Percentiles rank a stretch among this genome's conserved stretches.
phyloP scores from a whole-genome alignment of 495 filamentous ascomycete species.

The Aspergillus indologenus region DNA sequence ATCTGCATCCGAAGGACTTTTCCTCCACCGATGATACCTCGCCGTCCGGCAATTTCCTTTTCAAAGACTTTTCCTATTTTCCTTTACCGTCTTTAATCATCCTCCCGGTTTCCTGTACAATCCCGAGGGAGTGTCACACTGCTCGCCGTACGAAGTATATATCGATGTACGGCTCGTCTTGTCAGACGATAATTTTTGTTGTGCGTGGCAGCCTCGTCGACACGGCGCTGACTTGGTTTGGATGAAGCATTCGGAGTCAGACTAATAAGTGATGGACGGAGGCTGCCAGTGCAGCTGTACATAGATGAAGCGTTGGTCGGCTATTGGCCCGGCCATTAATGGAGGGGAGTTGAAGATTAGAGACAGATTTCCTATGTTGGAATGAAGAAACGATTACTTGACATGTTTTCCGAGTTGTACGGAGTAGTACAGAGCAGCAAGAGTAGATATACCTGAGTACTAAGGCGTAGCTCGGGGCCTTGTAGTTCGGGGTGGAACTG shows the following conservation, averaged over 20 bases:
- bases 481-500: not conserved
- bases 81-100: constrained; percentile 38
- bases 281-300: constrained; percentile 39
- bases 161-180: constrained; percentile 23
- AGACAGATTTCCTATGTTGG: constrained; percentile 34
- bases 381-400: constrained; percentile 21
- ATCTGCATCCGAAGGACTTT: not conserved
- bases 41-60: constrained; percentile 30
- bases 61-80: constrained; percentile 22
- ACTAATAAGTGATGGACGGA: constrained; percentile 5
- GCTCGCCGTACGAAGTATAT: constrained; percentile 34
- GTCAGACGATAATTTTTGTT: constrained; percentile 23
- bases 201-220: constrained; percentile 14
- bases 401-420: no score
- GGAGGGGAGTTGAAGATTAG: constrained; percentile 29
- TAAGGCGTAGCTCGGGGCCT: not conserved
- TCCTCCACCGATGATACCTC: constrained; percentile 29
- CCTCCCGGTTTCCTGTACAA: constrained; percentile 35
- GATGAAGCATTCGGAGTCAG: not conserved
- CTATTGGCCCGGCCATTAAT: constrained; percentile 27
- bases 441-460: no score
- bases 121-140: constrained; percentile 19
- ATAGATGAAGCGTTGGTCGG: constrained; percentile 29
- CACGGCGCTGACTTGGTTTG: constrained; percentile 8
- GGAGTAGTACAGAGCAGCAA: no score